phyloP scores from a whole-genome alignment of 805 yeast species.

The Wickerhamomyces rabaulensis region DNA sequence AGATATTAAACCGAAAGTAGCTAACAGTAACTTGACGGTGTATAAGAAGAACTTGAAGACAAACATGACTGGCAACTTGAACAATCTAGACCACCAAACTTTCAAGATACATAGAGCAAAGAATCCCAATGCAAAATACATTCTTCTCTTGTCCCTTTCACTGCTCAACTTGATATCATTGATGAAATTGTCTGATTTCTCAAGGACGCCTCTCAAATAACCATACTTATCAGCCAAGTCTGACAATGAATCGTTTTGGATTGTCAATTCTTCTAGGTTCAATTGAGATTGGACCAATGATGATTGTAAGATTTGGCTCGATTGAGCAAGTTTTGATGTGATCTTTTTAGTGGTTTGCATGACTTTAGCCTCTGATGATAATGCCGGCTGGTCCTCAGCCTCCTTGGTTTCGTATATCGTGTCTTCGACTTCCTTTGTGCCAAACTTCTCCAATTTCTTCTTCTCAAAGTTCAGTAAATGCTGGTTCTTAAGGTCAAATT shows the following conservation, averaged over 20 bases:
- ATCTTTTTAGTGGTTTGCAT: slow-evolving; percentile 22
- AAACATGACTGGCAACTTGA: slow-evolving; percentile 17
- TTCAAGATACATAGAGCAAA: slow-evolving; percentile 16
- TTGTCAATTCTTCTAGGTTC: slow-evolving; percentile 21
- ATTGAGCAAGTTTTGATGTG: slow-evolving; percentile 19
- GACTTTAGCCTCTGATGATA: slow-evolving; percentile 18
- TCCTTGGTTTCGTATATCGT: not conserved
- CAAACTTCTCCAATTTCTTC: slow-evolving; percentile 7
- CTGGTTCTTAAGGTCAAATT: slow-evolving; percentile 8
- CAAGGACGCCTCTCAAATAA: slow-evolving; percentile 13
- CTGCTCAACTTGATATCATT: slow-evolving; percentile 20
- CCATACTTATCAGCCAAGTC: slow-evolving; percentile 17
- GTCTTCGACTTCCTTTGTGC: not conserved
- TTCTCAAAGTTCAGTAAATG: slow-evolving; percentile 5
- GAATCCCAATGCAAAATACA: slow-evolving; percentile 19
- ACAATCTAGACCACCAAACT: slow-evolving; percentile 19
- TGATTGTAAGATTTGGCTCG: slow-evolving; percentile 21
- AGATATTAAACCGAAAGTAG: slow-evolving; percentile 10
- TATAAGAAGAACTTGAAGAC: slow-evolving; percentile 9
- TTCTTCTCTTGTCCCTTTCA: slow-evolving; percentile 17
- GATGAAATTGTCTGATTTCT: slow-evolving; percentile 21
- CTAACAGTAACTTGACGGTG: slow-evolving; percentile 6
- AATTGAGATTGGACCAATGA: slow-evolving; percentile 22
- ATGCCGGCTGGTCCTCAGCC: not conserved
- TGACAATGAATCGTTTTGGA: slow-evolving; percentile 17